Conservation (phyloP, 2,329 filamentous ascomycete genomes). For the Biscogniauxia marginata region DNA sequence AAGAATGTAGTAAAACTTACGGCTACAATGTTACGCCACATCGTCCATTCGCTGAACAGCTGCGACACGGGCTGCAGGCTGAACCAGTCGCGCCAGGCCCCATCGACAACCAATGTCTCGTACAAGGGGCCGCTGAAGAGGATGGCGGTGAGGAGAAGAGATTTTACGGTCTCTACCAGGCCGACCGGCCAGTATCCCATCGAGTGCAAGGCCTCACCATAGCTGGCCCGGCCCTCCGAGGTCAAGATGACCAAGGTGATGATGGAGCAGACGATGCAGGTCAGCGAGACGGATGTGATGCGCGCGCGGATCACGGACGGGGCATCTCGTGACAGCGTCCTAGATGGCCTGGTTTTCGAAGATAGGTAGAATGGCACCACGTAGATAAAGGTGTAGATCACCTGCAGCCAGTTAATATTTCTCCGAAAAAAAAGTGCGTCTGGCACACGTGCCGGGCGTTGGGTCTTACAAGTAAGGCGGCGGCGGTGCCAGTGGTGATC, state of each 20-base stretch:
- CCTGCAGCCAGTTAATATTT: conserved; percentile 49
- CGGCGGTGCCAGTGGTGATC: conserved; percentile 39
- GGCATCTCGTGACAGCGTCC: conserved; percentile 77
- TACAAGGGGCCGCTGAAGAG: conserved; percentile 86
- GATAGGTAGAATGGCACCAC: conserved; percentile 89
- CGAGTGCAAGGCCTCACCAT: conserved; percentile 59
- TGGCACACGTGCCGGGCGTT: conserved; percentile 8
- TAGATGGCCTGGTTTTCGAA: conserved; percentile 73
- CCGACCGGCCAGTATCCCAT: conserved; percentile 82
- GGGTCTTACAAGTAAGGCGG: conserved; percentile 35
- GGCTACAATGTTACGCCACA: conserved; percentile 83
- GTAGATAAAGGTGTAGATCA: conserved; percentile 84
- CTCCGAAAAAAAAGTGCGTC: conserved; percentile 10
- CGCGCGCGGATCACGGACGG: conserved; percentile 86
- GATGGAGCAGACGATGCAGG: conserved; percentile 67
- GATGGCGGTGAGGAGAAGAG: conserved; percentile 69
- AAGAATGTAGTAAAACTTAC: conserved; percentile 49
- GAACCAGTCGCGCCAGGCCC: conserved; percentile 65
- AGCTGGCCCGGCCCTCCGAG: conserved; percentile 47
- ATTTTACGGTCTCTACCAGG: conserved; percentile 59
- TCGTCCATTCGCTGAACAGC: conserved; percentile 70
- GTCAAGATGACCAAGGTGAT: conserved; percentile 67
- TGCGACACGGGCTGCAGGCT: conserved; percentile 54
- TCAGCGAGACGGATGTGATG: conserved; percentile 74
- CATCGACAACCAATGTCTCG: conserved; percentile 72